Evolutionary conservation across 2,329 filamentous ascomycete species (phyloP).

Genomic region (Monosporascus sp.): DNA sequence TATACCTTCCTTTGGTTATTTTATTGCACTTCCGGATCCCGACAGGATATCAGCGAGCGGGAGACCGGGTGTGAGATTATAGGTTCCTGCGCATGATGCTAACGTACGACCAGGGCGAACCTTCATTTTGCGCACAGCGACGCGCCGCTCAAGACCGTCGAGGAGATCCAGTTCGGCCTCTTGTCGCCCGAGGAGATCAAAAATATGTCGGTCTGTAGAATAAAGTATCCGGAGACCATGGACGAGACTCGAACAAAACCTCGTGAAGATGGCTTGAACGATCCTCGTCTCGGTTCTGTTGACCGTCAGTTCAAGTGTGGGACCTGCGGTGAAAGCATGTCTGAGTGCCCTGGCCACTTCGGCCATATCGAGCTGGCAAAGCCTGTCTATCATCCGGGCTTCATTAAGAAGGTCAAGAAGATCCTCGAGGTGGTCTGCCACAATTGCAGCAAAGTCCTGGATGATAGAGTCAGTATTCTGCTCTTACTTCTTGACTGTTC

Average conservation of each 20-base stretch:
- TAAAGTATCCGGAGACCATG: conserved; percentile 99
- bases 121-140: conserved; percentile 85
- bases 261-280: conserved; percentile 86
- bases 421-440: conserved; percentile 98
- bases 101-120: conserved; percentile 55
- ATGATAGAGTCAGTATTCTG: conserved; percentile 91
- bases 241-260: conserved; percentile 90
- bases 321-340: conserved; percentile 93
- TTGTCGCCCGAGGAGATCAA: conserved; percentile 98
- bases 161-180: conserved; percentile 98
- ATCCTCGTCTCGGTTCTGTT: conserved; percentile 92
- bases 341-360: conserved; percentile 95
- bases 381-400: conserved; percentile 91
- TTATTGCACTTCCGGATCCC: background rate
- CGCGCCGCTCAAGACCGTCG: conserved; percentile 92
- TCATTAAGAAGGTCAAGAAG: conserved; percentile 99
- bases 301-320: conserved; percentile 94
- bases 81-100: background rate
- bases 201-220: conserved; percentile 94
- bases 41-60: too few relatives aligned
- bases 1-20: background rate
- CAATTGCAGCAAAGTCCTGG: conserved; percentile 96
- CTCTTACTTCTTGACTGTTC: conserved; percentile 46
- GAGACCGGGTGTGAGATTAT: background rate
- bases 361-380: conserved; percentile 97